Conservation (phyloP, 164 flowering plant species). For the Nymphaea thermarum region DNA sequence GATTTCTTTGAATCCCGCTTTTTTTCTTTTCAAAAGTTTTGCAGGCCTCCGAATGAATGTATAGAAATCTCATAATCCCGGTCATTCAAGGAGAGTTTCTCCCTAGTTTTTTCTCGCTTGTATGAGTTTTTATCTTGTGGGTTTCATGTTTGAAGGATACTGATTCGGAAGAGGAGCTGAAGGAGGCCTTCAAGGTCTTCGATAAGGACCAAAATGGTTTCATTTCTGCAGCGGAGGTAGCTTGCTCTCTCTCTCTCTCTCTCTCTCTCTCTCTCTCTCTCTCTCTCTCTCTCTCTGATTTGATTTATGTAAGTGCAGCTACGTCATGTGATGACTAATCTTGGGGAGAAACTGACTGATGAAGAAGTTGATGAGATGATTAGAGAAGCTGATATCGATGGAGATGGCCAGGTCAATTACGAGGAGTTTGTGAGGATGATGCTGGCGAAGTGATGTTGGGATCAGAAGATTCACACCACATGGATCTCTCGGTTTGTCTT, state of each 20-base stretch:
- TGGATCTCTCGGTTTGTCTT: too few species aligned
- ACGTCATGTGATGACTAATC: conserved; percentile 53
- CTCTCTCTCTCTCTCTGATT: not conserved
- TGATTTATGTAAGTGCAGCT: conserved; percentile 17
- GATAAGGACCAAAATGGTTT: conserved; percentile 59
- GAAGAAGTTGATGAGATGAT: conserved; percentile 65
- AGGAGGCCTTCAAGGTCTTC: conserved; percentile 53
- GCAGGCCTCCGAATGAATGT: too few species aligned
- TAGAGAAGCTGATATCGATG: conserved; percentile 48
- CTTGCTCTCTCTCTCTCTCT: not conserved
- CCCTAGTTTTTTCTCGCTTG: too few species aligned
- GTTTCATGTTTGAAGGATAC: conserved; percentile 22
- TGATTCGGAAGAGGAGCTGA: conserved; percentile 49
- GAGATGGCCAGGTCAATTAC: conserved; percentile 48
- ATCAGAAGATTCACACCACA: too few species aligned
- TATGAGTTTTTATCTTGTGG: too few species aligned
- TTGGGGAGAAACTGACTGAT: conserved; percentile 52
- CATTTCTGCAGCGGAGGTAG: conserved; percentile 53
- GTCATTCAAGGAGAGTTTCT: too few species aligned
- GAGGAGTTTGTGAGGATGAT: conserved; percentile 52
- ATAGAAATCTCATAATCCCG: too few species aligned
- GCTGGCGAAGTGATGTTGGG: conserved; percentile 33
- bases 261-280: not conserved
- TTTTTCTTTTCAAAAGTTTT: too few species aligned
- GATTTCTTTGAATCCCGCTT: too few species aligned